Base-by-base conservation (phyloP, 768 basidiomycete species). In the Phanerochaete sordida region DNA sequence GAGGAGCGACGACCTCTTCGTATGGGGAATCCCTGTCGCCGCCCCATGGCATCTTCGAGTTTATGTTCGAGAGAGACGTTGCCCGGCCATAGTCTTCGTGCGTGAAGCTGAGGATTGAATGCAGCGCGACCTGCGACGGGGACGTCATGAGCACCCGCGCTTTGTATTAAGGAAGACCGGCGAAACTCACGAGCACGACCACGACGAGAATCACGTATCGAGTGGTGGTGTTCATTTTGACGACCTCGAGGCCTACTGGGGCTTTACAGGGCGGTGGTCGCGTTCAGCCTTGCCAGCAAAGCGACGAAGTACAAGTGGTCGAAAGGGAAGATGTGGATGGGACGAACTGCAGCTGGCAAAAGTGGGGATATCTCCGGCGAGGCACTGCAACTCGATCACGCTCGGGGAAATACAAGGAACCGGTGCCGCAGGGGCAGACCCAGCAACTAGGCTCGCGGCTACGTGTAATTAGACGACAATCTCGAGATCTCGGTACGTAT, bases 71-170 rank as follows among this genome's bases (percentile, higher is more conserved):
- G 33, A 88, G 55, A 3, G 85, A 85, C 3, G 86, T 86, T 24
- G 78, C 83, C 54, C 77, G 76, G 39, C 84, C 83, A 63, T 90
- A 90, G 51, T 76, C 79, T 65, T 86, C 84, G 65, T 87, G 83
- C 3, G 86, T 81, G 72, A 88, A 79, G 69, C 77, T 84, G 55
- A 88, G 77, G 61, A 88, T 84, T 62, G 83, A 86, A 68, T 90
- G 86, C 31, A 76, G 56, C 33, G 63, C 68, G 45, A 73, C 44
- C 74, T 75, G 57, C 21, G 47, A 43, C 19, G 15, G 33, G 23
- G 21, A n/a, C 16, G 15, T 11, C 23, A 19, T 33, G n/a, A 39
- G 27, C 28, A 9, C 23, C 8, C 35, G 30, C 31, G 13, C 51
- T 13, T 16, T 43, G 11, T 9, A 43, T 43, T 43, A 28, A 58